These are phyloP conservation scores for Cystobasidium sp. DNA, from an alignment of 1,284 basidiomycete genomes.

Conservation along the genomic window DNA sequence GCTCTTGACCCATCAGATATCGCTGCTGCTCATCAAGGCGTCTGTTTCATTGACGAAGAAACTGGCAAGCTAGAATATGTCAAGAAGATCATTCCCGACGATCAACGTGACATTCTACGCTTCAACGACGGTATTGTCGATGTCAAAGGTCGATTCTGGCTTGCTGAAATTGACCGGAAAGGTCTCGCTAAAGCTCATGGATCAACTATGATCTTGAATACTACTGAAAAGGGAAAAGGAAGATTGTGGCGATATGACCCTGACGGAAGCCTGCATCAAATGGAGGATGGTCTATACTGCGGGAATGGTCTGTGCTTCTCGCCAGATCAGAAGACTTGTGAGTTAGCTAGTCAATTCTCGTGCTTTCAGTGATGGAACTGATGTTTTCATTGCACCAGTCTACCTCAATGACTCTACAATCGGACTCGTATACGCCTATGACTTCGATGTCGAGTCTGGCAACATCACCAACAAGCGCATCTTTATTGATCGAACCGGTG, in stretches of 20 bases:
- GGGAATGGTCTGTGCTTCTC: slow-evolving; percentile 31
- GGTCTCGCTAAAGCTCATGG: slow-evolving; percentile 20
- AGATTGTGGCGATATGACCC: slow-evolving; percentile 39
- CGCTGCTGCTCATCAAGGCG: slow-evolving; percentile 31
- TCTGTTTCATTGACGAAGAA: slow-evolving; percentile 31
- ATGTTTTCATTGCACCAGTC: background rate
- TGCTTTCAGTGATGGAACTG: background rate
- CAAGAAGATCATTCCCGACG: slow-evolving; percentile 28
- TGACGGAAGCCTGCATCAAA: slow-evolving; percentile 22
- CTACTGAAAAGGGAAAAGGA: background rate
- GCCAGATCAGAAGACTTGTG: slow-evolving; percentile 37
- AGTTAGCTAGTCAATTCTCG: background rate
- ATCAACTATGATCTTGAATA: too few relatives aligned
- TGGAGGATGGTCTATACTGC: slow-evolving; percentile 35
- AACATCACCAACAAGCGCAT: slow-evolving; percentile 36
- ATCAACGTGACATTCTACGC: slow-evolving; percentile 30
- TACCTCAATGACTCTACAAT: slow-evolving; percentile 36
- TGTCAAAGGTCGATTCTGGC: slow-evolving; percentile 40
- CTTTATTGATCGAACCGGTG: slow-evolving; percentile 23
- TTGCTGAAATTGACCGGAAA: slow-evolving; percentile 39
- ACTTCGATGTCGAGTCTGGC: slow-evolving; percentile 35
- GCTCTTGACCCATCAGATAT: slow-evolving; percentile 6
- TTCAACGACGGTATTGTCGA: slow-evolving; percentile 38
- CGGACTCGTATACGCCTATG: slow-evolving; percentile 32
- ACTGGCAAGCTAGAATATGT: slow-evolving; percentile 35